Evolutionary conservation across 345 rosid species (phyloP).

Genomic region (Erucastrum elatum): DNA sequence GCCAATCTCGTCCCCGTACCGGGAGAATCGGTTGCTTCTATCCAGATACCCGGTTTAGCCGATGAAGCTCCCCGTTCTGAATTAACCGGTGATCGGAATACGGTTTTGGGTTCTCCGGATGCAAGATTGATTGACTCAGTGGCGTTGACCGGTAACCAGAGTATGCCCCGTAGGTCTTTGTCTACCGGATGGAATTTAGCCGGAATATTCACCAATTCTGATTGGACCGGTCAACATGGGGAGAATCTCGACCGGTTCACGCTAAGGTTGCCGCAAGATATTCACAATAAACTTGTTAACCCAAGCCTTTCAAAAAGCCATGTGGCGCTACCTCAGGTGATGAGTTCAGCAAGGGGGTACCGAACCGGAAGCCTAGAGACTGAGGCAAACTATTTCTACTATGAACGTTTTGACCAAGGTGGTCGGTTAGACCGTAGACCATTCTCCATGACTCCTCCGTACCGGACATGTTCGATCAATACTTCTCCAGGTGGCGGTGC

Average conservation of each 20-base stretch:
- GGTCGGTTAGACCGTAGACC: conserved; percentile 44
- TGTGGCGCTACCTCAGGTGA: conserved; percentile 53
- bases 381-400: conserved; percentile 34
- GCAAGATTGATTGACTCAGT: conserved; percentile 35
- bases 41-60: conserved; percentile 30
- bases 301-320: conserved; percentile 48
- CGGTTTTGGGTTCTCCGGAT: conserved; percentile 28
- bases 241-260: conserved; percentile 70
- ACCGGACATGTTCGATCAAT: conserved; percentile 41
- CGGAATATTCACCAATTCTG: conserved; percentile 54
- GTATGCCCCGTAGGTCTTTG: conserved; percentile 52
- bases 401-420: conserved; percentile 54
- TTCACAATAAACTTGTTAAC: conserved; percentile 45
- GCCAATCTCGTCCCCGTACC: not conserved
- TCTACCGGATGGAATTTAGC: conserved; percentile 65
- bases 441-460: conserved; percentile 46
- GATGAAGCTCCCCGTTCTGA: conserved; percentile 17
- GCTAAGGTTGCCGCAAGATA: conserved; percentile 63
- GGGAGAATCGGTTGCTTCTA: not conserved
- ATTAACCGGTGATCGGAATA: not conserved
- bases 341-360: conserved; percentile 62
- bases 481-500: conserved; percentile 26
- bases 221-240: conserved; percentile 59
- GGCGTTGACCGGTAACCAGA: conserved; percentile 30
- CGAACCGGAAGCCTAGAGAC: conserved; percentile 49